These are phyloP conservation scores for Kalmusia sp. DNA, from an alignment of 2,329 filamentous ascomycete species.

Conservation along the genomic window DNA sequence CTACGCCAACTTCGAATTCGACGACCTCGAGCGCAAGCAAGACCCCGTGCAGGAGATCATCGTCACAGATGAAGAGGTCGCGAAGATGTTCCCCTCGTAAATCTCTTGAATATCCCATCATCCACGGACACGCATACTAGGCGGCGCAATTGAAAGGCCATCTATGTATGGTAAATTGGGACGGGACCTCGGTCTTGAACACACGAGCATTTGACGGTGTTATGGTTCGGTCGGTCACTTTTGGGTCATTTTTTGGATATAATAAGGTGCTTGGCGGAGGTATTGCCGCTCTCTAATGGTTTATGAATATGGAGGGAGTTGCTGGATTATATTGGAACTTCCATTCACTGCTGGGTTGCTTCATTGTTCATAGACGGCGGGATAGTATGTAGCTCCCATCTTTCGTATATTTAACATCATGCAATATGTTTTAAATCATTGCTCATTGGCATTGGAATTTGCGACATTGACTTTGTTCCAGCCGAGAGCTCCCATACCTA, in stretches of 20 bases:
- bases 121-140: neutral
- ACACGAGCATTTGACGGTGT: conserved; percentile 1
- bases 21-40: conserved; percentile 75
- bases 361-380: neutral
- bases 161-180: neutral
- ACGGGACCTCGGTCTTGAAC: neutral
- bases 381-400: neutral
- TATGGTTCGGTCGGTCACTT: neutral
- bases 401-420: neutral
- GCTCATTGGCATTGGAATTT: too few species aligned
- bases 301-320: neutral
- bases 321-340: neutral
- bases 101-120: neutral
- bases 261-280: neutral
- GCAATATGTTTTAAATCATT: too few species aligned
- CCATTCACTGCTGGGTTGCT: neutral
- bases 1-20: conserved; percentile 74
- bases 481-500: too few species aligned
- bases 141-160: conserved; percentile 4
- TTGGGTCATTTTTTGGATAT: neutral
- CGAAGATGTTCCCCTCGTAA: conserved; percentile 41
- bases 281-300: neutral
- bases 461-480: neutral
- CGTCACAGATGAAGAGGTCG: conserved; percentile 75
- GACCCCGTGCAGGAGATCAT: conserved; percentile 81